Percentiles rank a stretch among this genome's conserved stretches.
Conservation (phyloP, 2,329 filamentous ascomycete species). For the Orbilia blumenaviensis region DNA sequence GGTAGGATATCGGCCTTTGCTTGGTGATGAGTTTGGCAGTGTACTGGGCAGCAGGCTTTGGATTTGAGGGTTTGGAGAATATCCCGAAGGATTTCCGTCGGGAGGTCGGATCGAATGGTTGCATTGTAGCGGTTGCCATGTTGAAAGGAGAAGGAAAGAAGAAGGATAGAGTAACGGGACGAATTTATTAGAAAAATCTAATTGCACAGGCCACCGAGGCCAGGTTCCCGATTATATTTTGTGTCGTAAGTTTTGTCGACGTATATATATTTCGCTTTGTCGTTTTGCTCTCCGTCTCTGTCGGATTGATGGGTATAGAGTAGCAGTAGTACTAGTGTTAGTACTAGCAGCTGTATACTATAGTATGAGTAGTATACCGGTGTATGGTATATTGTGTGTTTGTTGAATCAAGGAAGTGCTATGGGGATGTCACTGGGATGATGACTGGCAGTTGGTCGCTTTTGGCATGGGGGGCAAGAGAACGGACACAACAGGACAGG, state of each 20-base stretch:
- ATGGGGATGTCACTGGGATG: conserved; percentile 16
- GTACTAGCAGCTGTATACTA: too few relatives aligned
- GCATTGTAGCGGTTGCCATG: conserved; percentile 49
- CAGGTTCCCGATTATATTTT: too few relatives aligned
- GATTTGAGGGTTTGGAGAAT: conserved; percentile 34
- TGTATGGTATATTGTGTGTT: too few relatives aligned
- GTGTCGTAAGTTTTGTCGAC: too few relatives aligned
- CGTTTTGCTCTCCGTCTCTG: too few relatives aligned
- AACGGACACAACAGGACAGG: too few relatives aligned
- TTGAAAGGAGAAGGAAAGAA: not conserved
- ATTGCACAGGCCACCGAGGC: too few relatives aligned
- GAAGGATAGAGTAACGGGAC: not conserved
- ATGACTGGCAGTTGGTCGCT: not conserved
- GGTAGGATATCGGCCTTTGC: conserved; percentile 46
- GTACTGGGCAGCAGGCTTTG: conserved; percentile 33
- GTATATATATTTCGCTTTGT: too few relatives aligned
- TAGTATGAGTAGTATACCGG: too few relatives aligned
- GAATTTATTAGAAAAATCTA: not conserved
- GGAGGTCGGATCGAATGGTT: conserved; percentile 48
- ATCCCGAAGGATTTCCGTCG: conserved; percentile 49
- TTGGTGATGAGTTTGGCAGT: conserved; percentile 47
- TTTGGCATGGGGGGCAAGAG: conserved; percentile 31
- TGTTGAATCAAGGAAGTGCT: conserved; percentile 6
- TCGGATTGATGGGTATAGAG: not conserved
- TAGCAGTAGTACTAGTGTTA: not conserved